Base-by-base conservation (phyloP, 345 rosid genomes). In the Sonneratia caseolaris region DNA sequence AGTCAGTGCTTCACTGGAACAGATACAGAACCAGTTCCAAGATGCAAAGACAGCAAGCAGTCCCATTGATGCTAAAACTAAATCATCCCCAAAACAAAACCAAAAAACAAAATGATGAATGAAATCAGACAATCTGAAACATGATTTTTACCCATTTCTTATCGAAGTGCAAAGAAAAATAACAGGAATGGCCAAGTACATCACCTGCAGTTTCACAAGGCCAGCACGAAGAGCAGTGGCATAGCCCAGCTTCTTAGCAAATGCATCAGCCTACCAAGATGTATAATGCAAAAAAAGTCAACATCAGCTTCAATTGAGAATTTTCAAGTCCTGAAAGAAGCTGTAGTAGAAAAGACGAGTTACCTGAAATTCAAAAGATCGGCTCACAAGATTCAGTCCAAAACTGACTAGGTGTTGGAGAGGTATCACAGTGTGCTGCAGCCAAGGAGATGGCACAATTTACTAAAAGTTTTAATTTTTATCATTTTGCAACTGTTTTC, bases 311-410 rank as follows among this genome's bases (percentile, higher is more conserved):
- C 51, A 43, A 61, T 7, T 5, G n/a, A 11, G 35, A 27, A 43
- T 13, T 40, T 37, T 36, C 10, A 49, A 64, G 7, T 27, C 47
- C 49, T 8, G 14, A 43, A 61, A 62, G 24, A 27, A 36, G n/a
- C 21, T 21, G 24, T 32, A 37, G 18, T 27, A 18, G 61, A 62
- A 59, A 56, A 14, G 59, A 69, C 48, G 59, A 75, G 42, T 68
- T 76, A 96, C 99, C 98, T 92, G 99, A 82, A 92, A 96, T 82
- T 96, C 99, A 75, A 96, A 96, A 2, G 99, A 87, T 69, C 98
- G 85, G 84, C 98, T 96, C 79, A 96, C 94, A 40, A 92, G 92
- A 82, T 96, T 96, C 66, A 92, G 93, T 70, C 88, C 92, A 78
- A 96, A 85, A 80, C 83, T 91, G 66, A 96, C 89, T 2, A 96